These are phyloP conservation scores for Penicillium sp. DNA, from an alignment of 2,329 filamentous ascomycete genomes.

Conservation along the genomic window DNA sequence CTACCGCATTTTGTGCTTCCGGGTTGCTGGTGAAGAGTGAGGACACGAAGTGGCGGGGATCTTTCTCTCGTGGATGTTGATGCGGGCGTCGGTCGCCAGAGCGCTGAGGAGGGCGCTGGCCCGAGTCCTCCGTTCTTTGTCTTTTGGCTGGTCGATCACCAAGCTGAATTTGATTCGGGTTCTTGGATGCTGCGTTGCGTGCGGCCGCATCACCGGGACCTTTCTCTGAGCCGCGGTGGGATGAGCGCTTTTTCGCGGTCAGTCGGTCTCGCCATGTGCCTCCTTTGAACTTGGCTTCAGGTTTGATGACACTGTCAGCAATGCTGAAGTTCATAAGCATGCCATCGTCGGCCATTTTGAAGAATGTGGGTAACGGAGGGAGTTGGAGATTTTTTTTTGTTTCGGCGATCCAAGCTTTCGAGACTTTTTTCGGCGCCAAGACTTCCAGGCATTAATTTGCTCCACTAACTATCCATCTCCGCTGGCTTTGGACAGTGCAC, in stretches of 20 bases:
- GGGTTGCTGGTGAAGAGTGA: constrained; percentile 93
- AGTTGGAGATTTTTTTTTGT: constrained; percentile 7
- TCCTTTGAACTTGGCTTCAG: constrained; percentile 70
- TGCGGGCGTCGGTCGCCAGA: constrained; percentile 19
- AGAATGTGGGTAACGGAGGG: constrained; percentile 3
- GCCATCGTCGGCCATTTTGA: constrained; percentile 84
- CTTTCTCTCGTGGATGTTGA: constrained; percentile 32
- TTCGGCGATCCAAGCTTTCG: constrained; percentile 17
- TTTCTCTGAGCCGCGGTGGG: constrained; percentile 36
- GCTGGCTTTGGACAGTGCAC: no score
- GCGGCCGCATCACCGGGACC: constrained; percentile 10
- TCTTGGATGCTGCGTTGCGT: constrained; percentile 24
- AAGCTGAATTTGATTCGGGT: constrained; percentile 38
- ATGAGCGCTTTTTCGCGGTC: constrained; percentile 70
- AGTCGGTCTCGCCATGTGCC: constrained; percentile 91
- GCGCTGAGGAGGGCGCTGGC: constrained; percentile 13
- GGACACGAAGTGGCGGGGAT: constrained; percentile 71
- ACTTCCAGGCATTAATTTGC: constrained; percentile 30
- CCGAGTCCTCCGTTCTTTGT: constrained; percentile 40
- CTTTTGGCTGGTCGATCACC: constrained; percentile 41
- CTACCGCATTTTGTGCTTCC: constrained; percentile 60
- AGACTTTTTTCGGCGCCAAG: constrained; percentile 28
- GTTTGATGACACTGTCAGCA: constrained; percentile 64
- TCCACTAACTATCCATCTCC: constrained; percentile 32
- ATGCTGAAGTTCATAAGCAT: constrained; percentile 92